phyloP scores from a whole-genome alignment of 2,329 filamentous ascomycete species.

The Verticillium klebahnii region DNA sequence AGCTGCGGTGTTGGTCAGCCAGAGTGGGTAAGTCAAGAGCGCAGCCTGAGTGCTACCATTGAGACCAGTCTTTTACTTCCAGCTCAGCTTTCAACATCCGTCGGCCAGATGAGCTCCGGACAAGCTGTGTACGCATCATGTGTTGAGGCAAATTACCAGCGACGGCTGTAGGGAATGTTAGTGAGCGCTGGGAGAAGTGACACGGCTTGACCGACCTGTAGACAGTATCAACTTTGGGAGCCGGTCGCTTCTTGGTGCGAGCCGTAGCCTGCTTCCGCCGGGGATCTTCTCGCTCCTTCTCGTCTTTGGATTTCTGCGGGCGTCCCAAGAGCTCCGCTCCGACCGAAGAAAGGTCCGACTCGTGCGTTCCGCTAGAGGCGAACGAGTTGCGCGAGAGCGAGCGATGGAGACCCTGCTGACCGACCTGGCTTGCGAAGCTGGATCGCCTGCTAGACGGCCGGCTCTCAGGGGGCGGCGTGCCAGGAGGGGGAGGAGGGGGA shows the following conservation, averaged over 20 bases:
- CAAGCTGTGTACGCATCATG: not conserved
- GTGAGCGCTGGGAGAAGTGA: not conserved
- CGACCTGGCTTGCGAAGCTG: not conserved
- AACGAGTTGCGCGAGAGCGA: constrained; percentile 6
- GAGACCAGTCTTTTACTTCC: no score
- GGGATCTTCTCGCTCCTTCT: constrained; percentile 17
- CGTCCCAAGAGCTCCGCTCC: constrained; percentile 33
- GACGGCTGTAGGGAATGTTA: not conserved
- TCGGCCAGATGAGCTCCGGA: no score
- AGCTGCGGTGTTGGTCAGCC: no score
- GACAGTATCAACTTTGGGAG: constrained; percentile 28
- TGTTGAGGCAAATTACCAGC: not conserved
- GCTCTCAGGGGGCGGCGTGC: constrained; percentile 2
- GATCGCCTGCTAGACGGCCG: constrained; percentile 3
- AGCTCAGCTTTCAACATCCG: no score
- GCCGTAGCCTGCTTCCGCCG: constrained; percentile 14
- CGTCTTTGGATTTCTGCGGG: constrained; percentile 21
- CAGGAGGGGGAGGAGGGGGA: not conserved
- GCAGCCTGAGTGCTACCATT: no score
- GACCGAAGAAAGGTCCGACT: constrained; percentile 31
- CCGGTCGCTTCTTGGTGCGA: constrained; percentile 21
- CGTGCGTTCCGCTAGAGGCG: constrained; percentile 5
- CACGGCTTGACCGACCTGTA: constrained; percentile 23
- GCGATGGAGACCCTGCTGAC: not conserved
- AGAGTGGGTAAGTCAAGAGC: no score